Percentiles rank a stretch among this genome's conserved stretches.
These are phyloP conservation scores for Auriculariales sp. DNA, from an alignment of 768 basidiomycete genomes.

Conservation along the genomic window DNA sequence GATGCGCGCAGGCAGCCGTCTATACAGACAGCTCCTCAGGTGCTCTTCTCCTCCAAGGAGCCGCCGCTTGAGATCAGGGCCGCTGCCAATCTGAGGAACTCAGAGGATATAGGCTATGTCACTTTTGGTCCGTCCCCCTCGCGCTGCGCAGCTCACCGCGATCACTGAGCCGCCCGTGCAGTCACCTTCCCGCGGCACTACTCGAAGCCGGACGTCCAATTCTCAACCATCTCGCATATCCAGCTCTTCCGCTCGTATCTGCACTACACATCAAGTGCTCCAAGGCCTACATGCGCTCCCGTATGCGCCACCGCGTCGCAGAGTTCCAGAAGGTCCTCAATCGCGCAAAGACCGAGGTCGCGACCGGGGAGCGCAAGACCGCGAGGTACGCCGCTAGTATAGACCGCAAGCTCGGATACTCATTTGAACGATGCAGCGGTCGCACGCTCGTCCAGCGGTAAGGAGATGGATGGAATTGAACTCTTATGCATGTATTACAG, in stretches of 20 bases:
- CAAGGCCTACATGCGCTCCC: slow-evolving; percentile 97
- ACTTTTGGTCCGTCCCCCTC: slow-evolving; percentile 46
- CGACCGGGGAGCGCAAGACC: slow-evolving; percentile 75
- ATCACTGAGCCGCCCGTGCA: slow-evolving; percentile 8
- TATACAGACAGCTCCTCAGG: slow-evolving; percentile 94
- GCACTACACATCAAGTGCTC: slow-evolving; percentile 99
- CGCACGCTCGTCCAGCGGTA: slow-evolving; percentile 12
- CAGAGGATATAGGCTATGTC: slow-evolving; percentile 89
- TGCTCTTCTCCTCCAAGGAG: slow-evolving; percentile 85
- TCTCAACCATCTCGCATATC: slow-evolving; percentile 80
- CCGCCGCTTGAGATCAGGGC: slow-evolving; percentile 94
- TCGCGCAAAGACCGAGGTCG: slow-evolving; percentile 85
- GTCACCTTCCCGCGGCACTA: slow-evolving; percentile 97
- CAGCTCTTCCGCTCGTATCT: slow-evolving; percentile 96
- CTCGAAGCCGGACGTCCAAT: slow-evolving; percentile 47
- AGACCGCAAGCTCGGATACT: background rate
- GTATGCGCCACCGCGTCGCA: slow-evolving; percentile 85
- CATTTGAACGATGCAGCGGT: slow-evolving; percentile 7
- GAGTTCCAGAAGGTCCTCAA: slow-evolving; percentile 96
- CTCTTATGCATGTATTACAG: no score
- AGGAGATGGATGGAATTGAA: background rate
- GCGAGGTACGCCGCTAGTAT: slow-evolving; percentile 47
- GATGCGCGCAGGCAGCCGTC: slow-evolving; percentile 89
- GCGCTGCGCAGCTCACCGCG: background rate
- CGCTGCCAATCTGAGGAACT: slow-evolving; percentile 61